Evolutionary conservation across 495 filamentous ascomycete genomes (phyloP), one percentile per base, ranked within the genome.

Genomic region (Tetracladium marchalianum): DNA sequence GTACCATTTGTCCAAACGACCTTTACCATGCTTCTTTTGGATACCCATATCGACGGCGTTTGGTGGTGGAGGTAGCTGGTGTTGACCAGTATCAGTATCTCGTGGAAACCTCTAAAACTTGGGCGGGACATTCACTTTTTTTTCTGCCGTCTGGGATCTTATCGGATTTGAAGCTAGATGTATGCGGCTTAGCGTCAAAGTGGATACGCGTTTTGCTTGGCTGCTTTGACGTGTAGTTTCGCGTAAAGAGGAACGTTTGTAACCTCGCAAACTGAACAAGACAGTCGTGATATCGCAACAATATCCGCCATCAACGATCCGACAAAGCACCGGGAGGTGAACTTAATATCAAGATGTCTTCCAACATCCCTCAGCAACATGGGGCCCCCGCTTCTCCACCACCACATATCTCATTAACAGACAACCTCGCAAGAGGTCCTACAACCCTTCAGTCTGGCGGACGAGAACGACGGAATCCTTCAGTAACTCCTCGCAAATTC

Each of bases 1-100:
- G 68, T 85, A 85, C 88, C 89, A 97, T 70, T 97, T 96, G 72
- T 98, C 92, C 49, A 98, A 79, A 76, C 92, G 90, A 64, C 92
- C 92, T 76, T 99, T 99, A 71, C 89, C 92, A 67, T 95, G 84
- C 78, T 98, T 98, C 74, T 98, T 98, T 62, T 97, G 92, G 55
- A 96, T 90, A 56, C 85, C 90, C 92, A 98, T 98, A 55, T 33
- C 54, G 55, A 43, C 54, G 58, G 32, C 35, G 38, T 44, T n/a
- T 43, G 39, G 35, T 35, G 41, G 31, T 27, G 22, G 7, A 27
- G 7, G 3, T 27, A 38, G n/a, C n/a, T 38, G 35, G 35, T 15
- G 22, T 27, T 27, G 22, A 31, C 11, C 11, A 9, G 12, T 34
- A 34, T 34, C 11, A 9, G 12, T 34, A 34, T 34, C 34, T 44